These are phyloP conservation scores for Neofusicoccum umdonicola DNA, from an alignment of 2,329 filamentous ascomycete species.

Conservation along the genomic window DNA sequence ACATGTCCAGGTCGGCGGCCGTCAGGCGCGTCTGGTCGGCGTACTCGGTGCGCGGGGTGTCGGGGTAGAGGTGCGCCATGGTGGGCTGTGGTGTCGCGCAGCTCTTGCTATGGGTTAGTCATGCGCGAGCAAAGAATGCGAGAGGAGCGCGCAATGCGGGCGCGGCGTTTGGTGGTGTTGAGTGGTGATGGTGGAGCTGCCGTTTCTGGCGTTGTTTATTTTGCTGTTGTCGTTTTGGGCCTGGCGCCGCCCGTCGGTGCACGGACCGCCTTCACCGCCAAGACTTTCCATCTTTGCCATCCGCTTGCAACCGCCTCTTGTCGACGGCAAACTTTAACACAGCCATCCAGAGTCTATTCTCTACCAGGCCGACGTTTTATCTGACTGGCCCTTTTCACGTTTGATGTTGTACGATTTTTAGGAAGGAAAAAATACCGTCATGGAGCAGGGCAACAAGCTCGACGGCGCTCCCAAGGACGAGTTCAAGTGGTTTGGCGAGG, in stretches of 20 bases:
- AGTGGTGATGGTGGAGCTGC: conserved; percentile 1
- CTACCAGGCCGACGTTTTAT: no score
- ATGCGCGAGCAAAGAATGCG: conserved; percentile 11
- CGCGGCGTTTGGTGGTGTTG: neutral
- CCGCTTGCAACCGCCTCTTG: neutral
- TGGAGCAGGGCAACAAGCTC: conserved; percentile 5
- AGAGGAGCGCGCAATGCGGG: neutral
- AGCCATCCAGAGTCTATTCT: no score
- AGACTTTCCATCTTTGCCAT: conserved; percentile 10
- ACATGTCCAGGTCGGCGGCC: conserved; percentile 73
- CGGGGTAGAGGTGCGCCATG: conserved; percentile 57
- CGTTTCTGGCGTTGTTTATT: conserved; percentile 12
- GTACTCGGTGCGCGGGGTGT: conserved; percentile 81
- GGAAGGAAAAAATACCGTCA: neutral
- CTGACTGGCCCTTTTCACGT: no score
- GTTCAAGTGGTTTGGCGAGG: conserved; percentile 64
- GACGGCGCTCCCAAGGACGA: conserved; percentile 45
- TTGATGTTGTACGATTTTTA: neutral
- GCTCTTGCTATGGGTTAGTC: conserved; percentile 7
- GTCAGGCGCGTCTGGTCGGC: conserved; percentile 77
- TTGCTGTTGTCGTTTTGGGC: conserved; percentile 15
- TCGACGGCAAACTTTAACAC: no score
- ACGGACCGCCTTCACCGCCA: conserved; percentile 20
- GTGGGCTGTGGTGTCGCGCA: conserved; percentile 18
- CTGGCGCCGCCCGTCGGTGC: conserved; percentile 19